Evolutionary conservation across 2,329 filamentous ascomycete genomes (phyloP).

Genomic region (Sphaerulina musiva): DNA sequence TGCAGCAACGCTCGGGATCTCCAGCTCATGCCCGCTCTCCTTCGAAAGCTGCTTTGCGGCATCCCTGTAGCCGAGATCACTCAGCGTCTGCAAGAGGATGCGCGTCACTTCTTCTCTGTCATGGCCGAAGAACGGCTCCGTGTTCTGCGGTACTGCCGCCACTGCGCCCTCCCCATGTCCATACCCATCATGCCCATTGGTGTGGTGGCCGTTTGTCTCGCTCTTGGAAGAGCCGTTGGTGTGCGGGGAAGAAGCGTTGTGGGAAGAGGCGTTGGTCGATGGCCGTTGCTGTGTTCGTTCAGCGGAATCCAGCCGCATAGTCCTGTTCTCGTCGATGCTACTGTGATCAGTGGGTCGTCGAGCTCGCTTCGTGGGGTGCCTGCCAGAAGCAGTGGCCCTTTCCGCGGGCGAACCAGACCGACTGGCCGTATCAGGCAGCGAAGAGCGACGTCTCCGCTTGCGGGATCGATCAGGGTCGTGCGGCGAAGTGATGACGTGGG

Average conservation of each 20-base stretch:
- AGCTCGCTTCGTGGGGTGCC: constrained; percentile 39
- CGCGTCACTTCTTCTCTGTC: constrained; percentile 88
- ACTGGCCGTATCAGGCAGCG: constrained; percentile 21
- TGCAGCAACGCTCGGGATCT: constrained; percentile 76
- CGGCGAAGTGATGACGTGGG: constrained; percentile 8
- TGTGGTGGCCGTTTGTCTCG: constrained; percentile 42
- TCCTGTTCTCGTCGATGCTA: constrained; percentile 37
- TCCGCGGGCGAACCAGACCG: constrained; percentile 16
- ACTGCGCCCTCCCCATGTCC: constrained; percentile 26
- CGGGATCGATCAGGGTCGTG: constrained; percentile 21
- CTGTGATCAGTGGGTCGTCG: constrained; percentile 30
- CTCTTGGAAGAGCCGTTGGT: constrained; percentile 38
- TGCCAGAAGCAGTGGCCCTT: constrained; percentile 22
- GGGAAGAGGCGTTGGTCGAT: constrained; percentile 35
- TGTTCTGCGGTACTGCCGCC: constrained; percentile 17
- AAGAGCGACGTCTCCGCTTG: constrained; percentile 29
- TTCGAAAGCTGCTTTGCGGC: constrained; percentile 68
- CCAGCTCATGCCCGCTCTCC: constrained; percentile 82
- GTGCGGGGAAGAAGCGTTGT: constrained; percentile 30
- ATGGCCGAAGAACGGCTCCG: constrained; percentile 67
- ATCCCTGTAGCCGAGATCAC: constrained; percentile 76
- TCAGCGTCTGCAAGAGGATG: constrained; percentile 82
- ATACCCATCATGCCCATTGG: constrained; percentile 34
- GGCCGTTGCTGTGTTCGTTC: constrained; percentile 38
- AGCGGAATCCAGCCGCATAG: constrained; percentile 37